Conservation (phyloP, 768 basidiomycete species). For the Kwoniella heveanensis region DNA sequence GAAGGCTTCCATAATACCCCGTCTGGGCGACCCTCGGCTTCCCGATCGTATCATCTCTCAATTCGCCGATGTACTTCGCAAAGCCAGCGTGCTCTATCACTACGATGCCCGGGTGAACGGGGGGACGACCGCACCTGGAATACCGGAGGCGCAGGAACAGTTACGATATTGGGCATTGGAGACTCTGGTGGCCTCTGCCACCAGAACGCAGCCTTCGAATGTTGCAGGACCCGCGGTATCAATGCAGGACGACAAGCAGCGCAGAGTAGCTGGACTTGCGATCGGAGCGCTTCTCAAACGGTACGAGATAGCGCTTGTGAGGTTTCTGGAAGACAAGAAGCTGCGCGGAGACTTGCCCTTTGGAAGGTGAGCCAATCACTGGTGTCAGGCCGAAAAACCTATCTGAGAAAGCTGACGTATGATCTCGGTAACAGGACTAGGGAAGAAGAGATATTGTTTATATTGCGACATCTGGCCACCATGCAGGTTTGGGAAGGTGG, state of each 20-base stretch:
- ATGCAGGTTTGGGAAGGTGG: conserved; percentile 59
- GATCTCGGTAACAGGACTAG: conserved; percentile 43
- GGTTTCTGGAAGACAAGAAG: conserved; percentile 80
- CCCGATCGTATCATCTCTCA: conserved; percentile 34
- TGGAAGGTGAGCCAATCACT: conserved; percentile 64
- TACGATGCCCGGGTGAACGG: conserved; percentile 26
- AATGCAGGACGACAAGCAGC: conserved; percentile 66
- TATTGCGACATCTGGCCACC: conserved; percentile 73
- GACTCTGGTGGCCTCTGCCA: conserved; percentile 28
- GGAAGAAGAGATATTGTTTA: conserved; percentile 86
- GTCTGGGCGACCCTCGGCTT: conserved; percentile 28
- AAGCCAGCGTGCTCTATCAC: conserved; percentile 44
- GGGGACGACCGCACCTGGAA: conserved; percentile 41
- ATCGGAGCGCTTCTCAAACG: conserved; percentile 74
- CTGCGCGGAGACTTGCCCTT: conserved; percentile 87
- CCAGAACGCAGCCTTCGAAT: not conserved
- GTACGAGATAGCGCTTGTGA: conserved; percentile 68
- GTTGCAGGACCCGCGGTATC: not conserved
- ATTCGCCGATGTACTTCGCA: conserved; percentile 35
- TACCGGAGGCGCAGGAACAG: conserved; percentile 32
- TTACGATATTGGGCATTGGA: conserved; percentile 50
- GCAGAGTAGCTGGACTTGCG: conserved; percentile 78
- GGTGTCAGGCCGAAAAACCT: not conserved
- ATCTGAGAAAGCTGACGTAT: not conserved
- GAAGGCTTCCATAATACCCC: conserved; percentile 27